These are phyloP conservation scores for Albugo candida DNA, from an alignment of 352 stramenopile species.

Conservation along the genomic window DNA sequence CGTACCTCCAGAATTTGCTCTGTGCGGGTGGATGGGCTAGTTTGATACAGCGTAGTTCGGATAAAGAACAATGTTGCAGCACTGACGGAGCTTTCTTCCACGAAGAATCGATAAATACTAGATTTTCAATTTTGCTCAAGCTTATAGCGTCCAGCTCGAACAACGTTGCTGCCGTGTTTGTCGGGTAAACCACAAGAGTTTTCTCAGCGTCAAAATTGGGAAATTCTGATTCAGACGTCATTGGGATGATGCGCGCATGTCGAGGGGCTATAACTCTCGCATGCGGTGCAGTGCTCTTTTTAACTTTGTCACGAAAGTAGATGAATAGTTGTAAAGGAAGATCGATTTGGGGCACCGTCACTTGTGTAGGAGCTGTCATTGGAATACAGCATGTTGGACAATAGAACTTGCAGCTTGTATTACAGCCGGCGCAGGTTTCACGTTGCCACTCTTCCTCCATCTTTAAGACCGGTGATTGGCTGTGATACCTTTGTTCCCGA, in stretches of 20 bases:
- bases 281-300: constrained; percentile 77
- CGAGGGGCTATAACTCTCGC: constrained; percentile 54
- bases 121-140: constrained; percentile 28
- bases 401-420: constrained; percentile 77
- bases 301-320: constrained; percentile 77
- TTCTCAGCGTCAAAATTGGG: constrained; percentile 35
- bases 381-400: constrained; percentile 50
- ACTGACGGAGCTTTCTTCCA: constrained; percentile 77
- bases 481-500: too few relatives aligned
- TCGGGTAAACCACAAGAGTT: constrained; percentile 66
- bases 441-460: constrained; percentile 20
- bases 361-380: constrained; percentile 28
- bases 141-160: constrained; percentile 31
- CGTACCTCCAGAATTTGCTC: constrained; percentile 79
- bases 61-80: constrained; percentile 28
- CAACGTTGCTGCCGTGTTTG: constrained; percentile 41
- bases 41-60: constrained; percentile 48
- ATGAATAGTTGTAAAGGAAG: constrained; percentile 67
- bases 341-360: constrained; percentile 25
- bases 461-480: too few relatives aligned
- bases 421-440: constrained; percentile 31
- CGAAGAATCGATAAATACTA: constrained; percentile 77
- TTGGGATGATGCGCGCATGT: constrained; percentile 53
- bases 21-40: constrained; percentile 49
- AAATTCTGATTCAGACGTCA: constrained; percentile 11